Evolutionary conservation across 116 monocot genomes (phyloP), one percentile per base, ranked within the genome.

Genomic region (Iris pallida): DNA sequence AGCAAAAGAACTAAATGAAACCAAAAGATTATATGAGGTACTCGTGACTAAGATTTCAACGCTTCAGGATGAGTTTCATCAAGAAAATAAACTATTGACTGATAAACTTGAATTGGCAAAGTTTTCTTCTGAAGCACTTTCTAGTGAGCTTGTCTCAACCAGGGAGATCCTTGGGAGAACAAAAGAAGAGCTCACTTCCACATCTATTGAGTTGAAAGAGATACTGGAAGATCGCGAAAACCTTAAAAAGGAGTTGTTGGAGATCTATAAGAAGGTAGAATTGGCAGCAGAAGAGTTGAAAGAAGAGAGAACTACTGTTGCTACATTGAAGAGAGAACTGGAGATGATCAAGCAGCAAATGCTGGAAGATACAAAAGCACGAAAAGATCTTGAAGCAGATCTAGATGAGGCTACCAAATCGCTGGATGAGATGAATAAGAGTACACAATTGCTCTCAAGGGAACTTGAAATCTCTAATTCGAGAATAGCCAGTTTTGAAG

Each of bases 371-470:
- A 77, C 80, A 4, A 81, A 84, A 78, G 68, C 76, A 46, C 76
- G 72, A 14, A 68, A 48, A 60, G 57, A 68, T 62, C 78, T 87
- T 44, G 80, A 82, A 82, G 15, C 71, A 9, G 79, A 84, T 62
- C 30, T 87, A 16, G 75, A 75, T 14, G 86, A 87, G 73, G 82
- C 84, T 53, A 80, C 81, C 11, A 72, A 62, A 57, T 83, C 86
- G 44, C 71, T 90, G 16, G 81, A 83, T 65, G 83, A 76, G 73
- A 79, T 86, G 83, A 84, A 79, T 55, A 76, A 69, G 53, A 77
- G 74, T 70, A 68, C 58, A 54, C 73, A 74, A 19, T 73, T 77
- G 43, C 79, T 87, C 14, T 84, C 91, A 0, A 68, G 49, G 61
- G 84, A 91, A 65, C 75, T 84, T 17, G 77, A 82, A 63, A 46